Base-by-base conservation (phyloP, 495 filamentous ascomycete genomes). In the Podospora tetraspora region DNA sequence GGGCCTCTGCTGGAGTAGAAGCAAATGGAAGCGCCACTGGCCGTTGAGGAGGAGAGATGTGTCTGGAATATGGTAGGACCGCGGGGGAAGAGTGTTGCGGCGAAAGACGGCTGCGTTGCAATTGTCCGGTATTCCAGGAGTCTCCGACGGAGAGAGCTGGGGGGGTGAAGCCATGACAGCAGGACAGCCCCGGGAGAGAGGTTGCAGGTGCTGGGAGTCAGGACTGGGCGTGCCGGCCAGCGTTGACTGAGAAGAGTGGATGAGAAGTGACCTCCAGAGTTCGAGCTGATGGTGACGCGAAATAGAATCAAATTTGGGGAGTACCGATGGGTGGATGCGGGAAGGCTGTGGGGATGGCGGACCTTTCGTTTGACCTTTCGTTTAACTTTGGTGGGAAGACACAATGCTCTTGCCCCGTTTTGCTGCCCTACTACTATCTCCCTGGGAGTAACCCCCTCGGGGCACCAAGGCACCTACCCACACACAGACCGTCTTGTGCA, bases 11-110 rank as follows among this genome's bases (percentile, higher is more conserved):
- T 1, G 87, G 86, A 16, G 77, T 84, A 5, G 75, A 64, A 27
- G 83, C 81, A 57, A 83, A 62, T 84, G 77, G 67, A 91, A 90
- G 27, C 84, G 80, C 88, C 88, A 91, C 11, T 69, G 79, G 3
- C 88, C 88, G 66, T 86, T 87, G 25, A 88, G 81, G 16, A 75
- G 74, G 3, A 84, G 62, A 2, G 77, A 70, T 13, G 78, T 76
- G 11, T 84, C 72, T 1, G 84, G 83, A 56, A 86, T 78, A 69
- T 79, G 78, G 71, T 87, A 86, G 5, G 83, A 79, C 11, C 84
- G 82, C 8, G 84, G 74, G 30, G 80, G 79, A 0, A 85, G 76
- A 3, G 80, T 78, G 68, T 84, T 84, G n/a, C 84, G 74, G 60
- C 82, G 76, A 62, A 86, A 80, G 59, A 85, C 75, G 19, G 70